These are phyloP conservation scores for Entrophospora sp. DNA, from an alignment of 192 early-diverging fungal genomes.

Conservation along the genomic window DNA sequence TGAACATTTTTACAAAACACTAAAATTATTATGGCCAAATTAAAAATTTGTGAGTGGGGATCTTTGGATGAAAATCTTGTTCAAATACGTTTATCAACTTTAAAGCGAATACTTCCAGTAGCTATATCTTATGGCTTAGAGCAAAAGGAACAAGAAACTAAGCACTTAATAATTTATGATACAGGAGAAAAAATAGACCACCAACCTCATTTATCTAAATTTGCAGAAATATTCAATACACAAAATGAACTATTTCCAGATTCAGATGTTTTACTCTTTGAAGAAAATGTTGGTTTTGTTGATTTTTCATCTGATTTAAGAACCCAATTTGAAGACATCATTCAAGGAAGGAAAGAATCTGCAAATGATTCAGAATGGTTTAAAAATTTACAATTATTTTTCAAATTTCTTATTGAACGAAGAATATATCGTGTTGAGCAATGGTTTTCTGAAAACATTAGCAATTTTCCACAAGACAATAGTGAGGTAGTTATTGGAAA, in stretches of 20 bases:
- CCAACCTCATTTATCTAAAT: not conserved
- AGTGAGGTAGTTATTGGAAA: no score
- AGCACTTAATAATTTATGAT: not conserved
- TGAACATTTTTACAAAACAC: not conserved
- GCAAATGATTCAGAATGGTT: no score
- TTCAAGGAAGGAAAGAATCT: not conserved
- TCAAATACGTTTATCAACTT: no score
- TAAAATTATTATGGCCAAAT: no score
- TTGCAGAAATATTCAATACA: not conserved
- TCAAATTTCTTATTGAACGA: not conserved
- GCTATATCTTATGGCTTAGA: no score
- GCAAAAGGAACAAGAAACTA: not conserved
- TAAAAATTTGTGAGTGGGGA: not conserved
- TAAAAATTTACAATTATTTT: not conserved
- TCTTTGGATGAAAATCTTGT: no score
- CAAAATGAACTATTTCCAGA: not conserved
- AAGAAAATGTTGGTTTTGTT: no score
- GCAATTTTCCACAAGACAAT: no score
- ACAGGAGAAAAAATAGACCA: not conserved
- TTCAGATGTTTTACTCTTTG: no score
- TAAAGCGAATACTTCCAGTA: no score
- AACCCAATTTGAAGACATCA: not conserved
- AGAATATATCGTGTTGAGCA: not conserved
- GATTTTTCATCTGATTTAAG: not conserved
- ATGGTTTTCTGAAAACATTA: not conserved